Evolutionary conservation across 805 yeast genomes (phyloP).

Genomic region (Candida corydali): DNA sequence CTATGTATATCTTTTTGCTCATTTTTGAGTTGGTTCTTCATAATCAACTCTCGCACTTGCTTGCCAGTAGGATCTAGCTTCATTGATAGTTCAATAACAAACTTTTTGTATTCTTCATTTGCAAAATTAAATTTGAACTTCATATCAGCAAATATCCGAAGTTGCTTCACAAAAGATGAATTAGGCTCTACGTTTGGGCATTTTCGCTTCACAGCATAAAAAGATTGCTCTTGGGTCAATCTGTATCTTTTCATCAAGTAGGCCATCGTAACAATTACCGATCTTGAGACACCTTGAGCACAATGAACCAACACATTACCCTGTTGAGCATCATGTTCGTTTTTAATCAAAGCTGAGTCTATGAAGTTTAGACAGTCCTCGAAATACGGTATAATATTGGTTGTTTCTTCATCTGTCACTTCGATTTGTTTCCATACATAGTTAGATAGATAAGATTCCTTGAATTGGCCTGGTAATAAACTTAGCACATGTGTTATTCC

Average conservation of each 20-base stretch:
- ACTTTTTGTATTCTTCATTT: slow-evolving; percentile 22
- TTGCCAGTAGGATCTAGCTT: slow-evolving; percentile 40
- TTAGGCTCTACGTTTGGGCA: slow-evolving; percentile 66
- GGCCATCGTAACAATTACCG: slow-evolving; percentile 43
- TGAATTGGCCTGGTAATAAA: slow-evolving; percentile 59
- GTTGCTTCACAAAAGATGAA: slow-evolving; percentile 67
- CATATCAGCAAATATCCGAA: slow-evolving; percentile 52
- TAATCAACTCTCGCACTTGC: slow-evolving; percentile 20
- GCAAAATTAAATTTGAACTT: slow-evolving; percentile 21
- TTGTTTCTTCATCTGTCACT: slow-evolving; percentile 66
- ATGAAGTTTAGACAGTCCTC: slow-evolving; percentile 64
- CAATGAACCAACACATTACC: slow-evolving; percentile 50
- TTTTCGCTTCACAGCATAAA: slow-evolving; percentile 71
- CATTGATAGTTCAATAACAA: slow-evolving; percentile 20
- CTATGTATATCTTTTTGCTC: slow-evolving; percentile 6
- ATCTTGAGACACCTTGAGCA: slow-evolving; percentile 49
- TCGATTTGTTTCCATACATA: slow-evolving; percentile 59
- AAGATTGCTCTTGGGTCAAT: slow-evolving; percentile 54
- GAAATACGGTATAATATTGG: slow-evolving; percentile 62
- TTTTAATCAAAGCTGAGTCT: slow-evolving; percentile 50
- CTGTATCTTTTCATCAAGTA: slow-evolving; percentile 52
- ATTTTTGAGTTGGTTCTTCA: slow-evolving; percentile 3
- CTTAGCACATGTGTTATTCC: slow-evolving; percentile 73
- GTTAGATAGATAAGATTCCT: slow-evolving; percentile 41
- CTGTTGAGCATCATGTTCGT: slow-evolving; percentile 16